Base-by-base conservation (phyloP, 176 grass and related monocot genomes). In the Aegilops longissima region DNA sequence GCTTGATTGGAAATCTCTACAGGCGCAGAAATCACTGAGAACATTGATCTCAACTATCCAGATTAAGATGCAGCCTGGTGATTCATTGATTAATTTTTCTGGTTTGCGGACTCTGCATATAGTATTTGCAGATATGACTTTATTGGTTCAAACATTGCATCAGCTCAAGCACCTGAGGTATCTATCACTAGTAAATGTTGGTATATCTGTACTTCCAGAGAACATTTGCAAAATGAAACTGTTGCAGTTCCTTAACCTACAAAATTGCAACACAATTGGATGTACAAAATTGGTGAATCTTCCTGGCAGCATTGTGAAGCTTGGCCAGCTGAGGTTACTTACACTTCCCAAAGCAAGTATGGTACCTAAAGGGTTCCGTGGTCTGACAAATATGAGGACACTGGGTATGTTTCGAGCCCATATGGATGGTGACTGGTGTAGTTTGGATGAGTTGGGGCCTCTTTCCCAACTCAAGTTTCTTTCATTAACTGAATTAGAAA, bases 91-190 rank as follows among this genome's bases (percentile, higher is more conserved):
- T 45, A 4, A 1, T 1, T 78, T 78, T 56, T 14, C 83, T 68
- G 40, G 45, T 12, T 17, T 91, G 34, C 23, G 89, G 3, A 83
- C 65, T 1, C 14, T 91, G 39, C 67, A 70, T 34, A 14, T 91
- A 16, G 0, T 29, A 70, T 0, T 5, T 20, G 14, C 27, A 7
- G 9, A 84, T 4, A 16, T 84, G 2, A 45, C 40, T 45, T 3
- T 4, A n/a, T 49, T 91, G 18, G 13, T 18, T 75, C 14, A 47
- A 69, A 81, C 31, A 4, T 30, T 87, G 17, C 24, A 24, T n/a
- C 20, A 63, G 27, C 89, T 91, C 16, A 84, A 87, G 52, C 85
- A 91, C 38, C 21, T 91, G 27, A 84, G 85, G 16, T 86, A 84
- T 24, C 45, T 88, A 3, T 8, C 24, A 6, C 5, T 87, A 27